Evolutionary conservation across 2,329 filamentous ascomycete species (phyloP).

Genomic region (Ilyonectria robusta): DNA sequence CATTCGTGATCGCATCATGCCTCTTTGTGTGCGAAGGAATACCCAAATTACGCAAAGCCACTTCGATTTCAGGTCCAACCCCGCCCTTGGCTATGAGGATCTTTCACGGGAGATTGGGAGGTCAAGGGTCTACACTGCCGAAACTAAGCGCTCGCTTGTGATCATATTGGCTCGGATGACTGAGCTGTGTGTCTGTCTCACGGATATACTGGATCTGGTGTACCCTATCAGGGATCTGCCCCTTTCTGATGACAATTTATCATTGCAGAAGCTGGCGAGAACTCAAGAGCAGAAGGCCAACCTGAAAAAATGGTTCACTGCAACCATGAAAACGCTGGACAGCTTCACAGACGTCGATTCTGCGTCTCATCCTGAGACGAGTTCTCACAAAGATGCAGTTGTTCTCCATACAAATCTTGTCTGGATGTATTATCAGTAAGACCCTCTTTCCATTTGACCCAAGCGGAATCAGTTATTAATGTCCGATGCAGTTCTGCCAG

Average conservation of each 20-base stretch:
- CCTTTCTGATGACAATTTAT: conserved; percentile 21
- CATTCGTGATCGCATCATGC: conserved; percentile 16
- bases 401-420: neutral
- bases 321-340: neutral
- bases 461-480: neutral
- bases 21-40: conserved; percentile 5
- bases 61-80: neutral
- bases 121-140: conserved; percentile 25
- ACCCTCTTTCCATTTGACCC: neutral
- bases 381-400: neutral
- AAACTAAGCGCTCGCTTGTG: conserved; percentile 39
- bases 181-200: conserved; percentile 35
- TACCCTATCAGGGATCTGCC: conserved; percentile 35
- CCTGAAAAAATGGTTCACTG: conserved; percentile 26
- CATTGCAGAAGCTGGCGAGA: conserved; percentile 29
- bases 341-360: neutral
- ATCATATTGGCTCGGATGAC: conserved; percentile 31
- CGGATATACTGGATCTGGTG: conserved; percentile 35
- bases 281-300: conserved; percentile 33
- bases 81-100: neutral
- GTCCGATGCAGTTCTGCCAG: neutral
- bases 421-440: conserved; percentile 22
- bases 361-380: neutral
- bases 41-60: neutral
- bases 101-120: neutral